phyloP scores from a whole-genome alignment of 2,329 filamentous ascomycete genomes.

The Aspergillus novofumigatus region DNA sequence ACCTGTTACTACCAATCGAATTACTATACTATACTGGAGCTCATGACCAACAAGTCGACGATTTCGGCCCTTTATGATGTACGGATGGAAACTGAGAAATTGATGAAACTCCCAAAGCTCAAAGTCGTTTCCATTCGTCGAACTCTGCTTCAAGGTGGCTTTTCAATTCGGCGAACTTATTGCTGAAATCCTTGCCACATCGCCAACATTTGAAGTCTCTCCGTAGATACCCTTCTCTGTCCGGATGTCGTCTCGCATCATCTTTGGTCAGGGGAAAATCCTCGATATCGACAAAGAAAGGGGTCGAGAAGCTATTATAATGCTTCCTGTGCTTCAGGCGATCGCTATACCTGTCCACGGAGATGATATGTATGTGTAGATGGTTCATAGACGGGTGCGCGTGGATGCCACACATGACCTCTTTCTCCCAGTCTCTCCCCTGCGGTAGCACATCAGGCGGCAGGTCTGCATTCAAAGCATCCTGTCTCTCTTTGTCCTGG shows the following conservation, averaged over 20 bases:
- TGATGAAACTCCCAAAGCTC: slow-evolving; percentile 13
- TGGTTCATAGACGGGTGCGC: slow-evolving; percentile 88
- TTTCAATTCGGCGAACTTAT: slow-evolving; percentile 70
- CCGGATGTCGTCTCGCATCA: slow-evolving; percentile 60
- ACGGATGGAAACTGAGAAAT: not conserved
- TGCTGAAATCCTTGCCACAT: slow-evolving; percentile 69
- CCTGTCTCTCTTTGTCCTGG: slow-evolving; percentile 59
- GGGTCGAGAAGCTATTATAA: slow-evolving; percentile 86
- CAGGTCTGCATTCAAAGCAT: slow-evolving; percentile 58
- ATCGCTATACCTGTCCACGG: slow-evolving; percentile 70
- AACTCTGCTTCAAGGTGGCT: slow-evolving; percentile 72
- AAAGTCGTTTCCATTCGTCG: slow-evolving; percentile 67
- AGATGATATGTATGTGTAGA: slow-evolving; percentile 83
- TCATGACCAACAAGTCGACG: not conserved
- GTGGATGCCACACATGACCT: slow-evolving; percentile 77
- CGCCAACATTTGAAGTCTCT: slow-evolving; percentile 77
- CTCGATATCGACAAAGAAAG: slow-evolving; percentile 73
- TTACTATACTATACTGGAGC: not conserved
- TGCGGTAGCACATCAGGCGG: slow-evolving; percentile 53
- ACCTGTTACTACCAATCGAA: not conserved
- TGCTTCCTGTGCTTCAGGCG: slow-evolving; percentile 76
- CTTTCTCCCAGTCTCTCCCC: slow-evolving; percentile 73
- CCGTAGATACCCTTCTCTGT: slow-evolving; percentile 56
- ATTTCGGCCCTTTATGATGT: not conserved
- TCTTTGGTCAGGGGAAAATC: slow-evolving; percentile 71